Evolutionary conservation across 371 early-diverging fungal genomes (phyloP).

Genomic region (Mucor plumbeus): DNA sequence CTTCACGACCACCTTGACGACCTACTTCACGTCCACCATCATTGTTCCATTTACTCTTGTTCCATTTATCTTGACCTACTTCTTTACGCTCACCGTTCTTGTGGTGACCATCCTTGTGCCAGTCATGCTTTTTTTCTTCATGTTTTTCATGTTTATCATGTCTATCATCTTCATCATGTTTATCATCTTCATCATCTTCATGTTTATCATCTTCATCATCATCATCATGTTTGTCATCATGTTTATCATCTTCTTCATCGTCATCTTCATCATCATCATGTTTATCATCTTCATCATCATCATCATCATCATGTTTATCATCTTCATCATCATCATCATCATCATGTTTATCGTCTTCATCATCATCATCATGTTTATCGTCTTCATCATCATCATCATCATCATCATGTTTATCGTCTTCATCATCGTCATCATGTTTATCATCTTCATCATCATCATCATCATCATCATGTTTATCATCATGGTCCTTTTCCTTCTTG

Average conservation of each 20-base stretch:
- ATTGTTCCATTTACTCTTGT: neutral
- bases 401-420: too few relatives aligned
- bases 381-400: neutral
- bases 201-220: too few relatives aligned
- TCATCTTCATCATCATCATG: too few relatives aligned
- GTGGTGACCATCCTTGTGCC: neutral
- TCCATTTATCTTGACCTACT: too few relatives aligned
- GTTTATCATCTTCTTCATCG: neutral
- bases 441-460: constrained; percentile 21
- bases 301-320: constrained; percentile 15
- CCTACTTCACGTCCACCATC: neutral
- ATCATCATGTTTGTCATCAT: neutral
- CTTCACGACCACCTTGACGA: neutral
- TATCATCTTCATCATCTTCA: too few relatives aligned
- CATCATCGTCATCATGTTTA: neutral
- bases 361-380: neutral
- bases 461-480: constrained; percentile 14
- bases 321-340: neutral
- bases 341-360: neutral
- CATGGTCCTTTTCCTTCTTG: constrained; percentile 26
- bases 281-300: constrained; percentile 19
- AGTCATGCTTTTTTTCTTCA: neutral
- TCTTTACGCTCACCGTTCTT: neutral
- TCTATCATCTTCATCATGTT: neutral
- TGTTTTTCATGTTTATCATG: too few relatives aligned